Base-by-base conservation (phyloP, 257 asterid species). In the Anisodus acutangulus region DNA sequence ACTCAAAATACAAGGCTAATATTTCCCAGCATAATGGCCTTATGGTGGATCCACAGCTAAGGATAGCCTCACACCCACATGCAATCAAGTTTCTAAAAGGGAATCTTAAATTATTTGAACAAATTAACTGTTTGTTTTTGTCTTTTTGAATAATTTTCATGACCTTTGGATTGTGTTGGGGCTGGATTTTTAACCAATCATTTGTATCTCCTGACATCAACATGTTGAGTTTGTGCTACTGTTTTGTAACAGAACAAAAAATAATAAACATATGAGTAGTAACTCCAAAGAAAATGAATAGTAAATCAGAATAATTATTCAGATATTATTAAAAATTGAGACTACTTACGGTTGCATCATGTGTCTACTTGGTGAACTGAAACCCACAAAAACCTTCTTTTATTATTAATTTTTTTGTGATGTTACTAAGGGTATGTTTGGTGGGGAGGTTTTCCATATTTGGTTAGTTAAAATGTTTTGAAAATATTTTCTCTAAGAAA, bases 131-230 rank as follows among this genome's bases (percentile, higher is more conserved):
- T 19, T 72, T 72, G 0, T 72, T n/a, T 63, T 8, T 63, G n/a
- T 68, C 22, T 67, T 67, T 66, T 15, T 35, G 12, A 8, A 70
- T 37, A 39, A 69, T 69, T 41, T 72, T 74, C 19, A 19, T 74
- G 22, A 22, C 81, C 81, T 49, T 74, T 49, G 60, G 62, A 51
- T 19, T 11, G 43, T 22, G 41, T 19, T 45, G 22, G 81, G 49
- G 45, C 45, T 51, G 22, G 59, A 12, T 19, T 49, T 12, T 7
- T 7, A 22, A 49, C n/a, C 81, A 51, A 76, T 22, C 81, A 76
- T 76, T 76, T 76, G 81, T 51, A 51, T 22, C 45, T 76, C 81
- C 81, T 76, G 45, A 76, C 45, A 76, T 49, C 81, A 74, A 49
- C 81, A 74, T 74, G 81, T 3, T 49, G 13, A 74, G 11, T 74